Base-by-base conservation (phyloP, 805 yeast genomes). In the Wickerhamiella lipophila region DNA sequence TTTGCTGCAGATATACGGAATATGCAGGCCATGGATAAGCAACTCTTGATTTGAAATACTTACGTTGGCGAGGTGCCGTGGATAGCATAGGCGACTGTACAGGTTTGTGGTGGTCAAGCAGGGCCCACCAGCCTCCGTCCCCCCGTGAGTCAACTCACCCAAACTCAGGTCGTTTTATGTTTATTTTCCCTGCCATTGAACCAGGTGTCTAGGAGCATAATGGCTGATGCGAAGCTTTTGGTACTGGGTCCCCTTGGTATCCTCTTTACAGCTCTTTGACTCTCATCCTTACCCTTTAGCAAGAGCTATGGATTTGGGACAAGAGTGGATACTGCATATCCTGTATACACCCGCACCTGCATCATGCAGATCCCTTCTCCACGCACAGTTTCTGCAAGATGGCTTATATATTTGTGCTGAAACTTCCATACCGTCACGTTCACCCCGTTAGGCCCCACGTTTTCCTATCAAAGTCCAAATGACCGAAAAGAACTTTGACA, bases 341-440 rank as follows among this genome's bases (percentile, higher is more conserved):
- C 21, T 32, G 38, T 19, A 32, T 32, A 16, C 15, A 16, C 38
- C 18, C 15, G 38, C 38, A 32, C 38, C 19, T 32, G 38, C 38
- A 32, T 32, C 5, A 32, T 32, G 38, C 38, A 32, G 38, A 16
- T 19, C 12, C 38, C 21, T 16, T 15, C 38, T 9, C 11, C 38
- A 32, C 12, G 38, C 38, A 32, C 38, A 32, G 38, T 32, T 32
- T 18, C 38, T 32, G 38, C 38, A 32, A 32, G 38, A 4, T 32
- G 38, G 38, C 38, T 32, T 32, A 32, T 32, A 32, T 32, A 32
- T 32, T 16, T 6, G 38, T 32, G 8, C 38, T 15, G 19, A 5
- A 15, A 3, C 32, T 13, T 19, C 19, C 19, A 18, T 4, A 6
- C 11, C 38, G 3, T 9, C 15, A 18, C 11, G 12, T 19, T 6